phyloP scores from a whole-genome alignment of 176 grass and related monocot species.

The Melocanna baccifera region DNA sequence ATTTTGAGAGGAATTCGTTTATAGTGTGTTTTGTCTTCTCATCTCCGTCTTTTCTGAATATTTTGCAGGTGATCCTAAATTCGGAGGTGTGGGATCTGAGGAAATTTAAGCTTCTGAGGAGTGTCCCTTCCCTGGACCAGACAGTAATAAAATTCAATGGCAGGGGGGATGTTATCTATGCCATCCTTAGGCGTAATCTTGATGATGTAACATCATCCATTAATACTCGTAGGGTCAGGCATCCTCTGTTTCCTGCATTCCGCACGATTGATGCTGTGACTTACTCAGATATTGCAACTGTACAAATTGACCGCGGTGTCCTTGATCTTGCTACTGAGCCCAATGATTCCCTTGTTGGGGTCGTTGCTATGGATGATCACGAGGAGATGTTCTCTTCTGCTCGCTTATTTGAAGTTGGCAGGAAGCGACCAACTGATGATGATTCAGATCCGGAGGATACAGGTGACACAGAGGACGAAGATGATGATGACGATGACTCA shows the following conservation, averaged over 20 bases:
- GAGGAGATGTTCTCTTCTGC: conserved; percentile 84
- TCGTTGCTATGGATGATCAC: conserved; percentile 88
- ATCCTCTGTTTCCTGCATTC: conserved; percentile 84
- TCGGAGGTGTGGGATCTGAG: conserved; percentile 99
- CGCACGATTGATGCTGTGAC: conserved; percentile 87
- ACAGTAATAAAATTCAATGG: conserved; percentile 95
- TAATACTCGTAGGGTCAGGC: conserved; percentile 69
- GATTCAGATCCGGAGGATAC: conserved; percentile 94
- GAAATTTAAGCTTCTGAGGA: conserved; percentile 93
- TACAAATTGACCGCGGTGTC: conserved; percentile 86
- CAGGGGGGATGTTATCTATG: conserved; percentile 83
- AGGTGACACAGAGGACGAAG: conserved; percentile 65
- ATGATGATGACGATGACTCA: conserved; percentile 75
- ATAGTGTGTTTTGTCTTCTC: background rate
- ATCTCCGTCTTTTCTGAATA: background rate
- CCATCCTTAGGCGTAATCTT: conserved; percentile 81
- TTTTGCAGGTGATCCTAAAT: conserved; percentile 81
- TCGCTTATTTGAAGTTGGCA: conserved; percentile 85
- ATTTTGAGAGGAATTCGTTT: background rate
- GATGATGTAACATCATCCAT: conserved; percentile 79
- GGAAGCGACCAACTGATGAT: conserved; percentile 80
- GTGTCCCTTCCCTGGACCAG: conserved; percentile 89
- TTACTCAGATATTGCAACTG: conserved; percentile 86
- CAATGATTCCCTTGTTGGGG: conserved; percentile 75
- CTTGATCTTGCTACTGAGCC: conserved; percentile 85